A percentile compares a stretch with the other conserved stretches of the same genome.
phyloP scores from a whole-genome alignment of 2,329 filamentous ascomycete genomes.

The Aspergillus luchuensis region DNA sequence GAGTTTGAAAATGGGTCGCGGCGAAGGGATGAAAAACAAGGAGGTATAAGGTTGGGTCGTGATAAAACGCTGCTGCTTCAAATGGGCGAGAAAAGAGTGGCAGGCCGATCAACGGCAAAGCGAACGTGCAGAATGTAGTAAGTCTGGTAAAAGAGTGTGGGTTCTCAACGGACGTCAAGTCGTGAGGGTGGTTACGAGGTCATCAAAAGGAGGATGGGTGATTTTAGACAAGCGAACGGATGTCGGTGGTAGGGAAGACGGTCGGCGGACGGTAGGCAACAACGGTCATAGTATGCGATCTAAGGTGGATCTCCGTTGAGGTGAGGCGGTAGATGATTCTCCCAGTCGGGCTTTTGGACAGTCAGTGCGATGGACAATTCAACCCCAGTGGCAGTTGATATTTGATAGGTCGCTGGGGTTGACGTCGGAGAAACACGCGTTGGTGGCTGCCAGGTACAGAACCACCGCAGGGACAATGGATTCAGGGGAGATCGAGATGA shows the following conservation, averaged over 20 bases:
- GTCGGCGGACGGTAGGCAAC: conserved; percentile 15
- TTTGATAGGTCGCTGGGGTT: conserved; percentile 16
- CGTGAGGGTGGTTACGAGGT: conserved; percentile 34
- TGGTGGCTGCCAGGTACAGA: conserved; percentile 19
- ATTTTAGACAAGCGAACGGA: conserved; percentile 24
- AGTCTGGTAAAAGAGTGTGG: conserved; percentile 29
- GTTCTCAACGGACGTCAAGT: conserved; percentile 40
- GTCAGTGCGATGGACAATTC: conserved; percentile 14
- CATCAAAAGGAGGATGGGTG: conserved; percentile 24
- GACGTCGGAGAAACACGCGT: conserved; percentile 24
- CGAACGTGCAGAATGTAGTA: conserved; percentile 17
- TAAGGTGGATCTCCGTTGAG: conserved; percentile 15
- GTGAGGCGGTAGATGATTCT: conserved; percentile 14
- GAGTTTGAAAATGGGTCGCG: conserved; percentile 9
- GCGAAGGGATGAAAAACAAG: conserved; percentile 11
- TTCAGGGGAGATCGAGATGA: conserved; percentile 16
- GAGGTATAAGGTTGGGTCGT: conserved; percentile 9
- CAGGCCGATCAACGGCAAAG: conserved; percentile 35
- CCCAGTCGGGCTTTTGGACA: conserved; percentile 13
- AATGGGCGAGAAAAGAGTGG: conserved; percentile 25
- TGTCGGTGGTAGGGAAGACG: conserved; percentile 16
- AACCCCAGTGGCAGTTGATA: conserved; percentile 13
- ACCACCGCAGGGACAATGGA: conserved; percentile 15
- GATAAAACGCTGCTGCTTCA: conserved; percentile 1
- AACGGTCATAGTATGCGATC: conserved; percentile 28